Percentiles rank a stretch among this genome's conserved stretches.
These are phyloP conservation scores for Paraphysoderma sedebokerense DNA, from an alignment of 371 early-diverging fungal genomes.

Conservation along the genomic window DNA sequence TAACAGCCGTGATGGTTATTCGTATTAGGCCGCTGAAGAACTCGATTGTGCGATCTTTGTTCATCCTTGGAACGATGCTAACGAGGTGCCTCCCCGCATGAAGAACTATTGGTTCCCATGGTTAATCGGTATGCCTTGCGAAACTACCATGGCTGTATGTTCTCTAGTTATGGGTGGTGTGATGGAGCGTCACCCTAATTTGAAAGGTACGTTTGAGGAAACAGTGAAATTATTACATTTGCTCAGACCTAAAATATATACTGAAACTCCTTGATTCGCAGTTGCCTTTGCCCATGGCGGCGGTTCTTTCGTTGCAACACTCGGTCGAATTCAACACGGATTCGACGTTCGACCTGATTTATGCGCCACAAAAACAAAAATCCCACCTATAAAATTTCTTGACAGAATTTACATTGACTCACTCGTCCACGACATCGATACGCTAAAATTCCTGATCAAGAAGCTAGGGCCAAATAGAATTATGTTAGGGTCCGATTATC, in stretches of 20 bases:
- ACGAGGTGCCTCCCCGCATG: constrained; percentile 27
- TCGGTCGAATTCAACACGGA: constrained; percentile 49
- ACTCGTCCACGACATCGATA: constrained; percentile 48
- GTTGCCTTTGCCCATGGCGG: constrained; percentile 55
- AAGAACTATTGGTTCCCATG: constrained; percentile 60
- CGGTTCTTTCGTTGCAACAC: constrained; percentile 43
- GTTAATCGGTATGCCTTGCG: constrained; percentile 54
- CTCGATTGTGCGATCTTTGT: constrained; percentile 41
- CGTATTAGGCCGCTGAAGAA: constrained; percentile 35
- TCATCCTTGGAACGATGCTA: constrained; percentile 57
- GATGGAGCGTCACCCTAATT: constrained; percentile 39
- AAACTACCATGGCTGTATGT: constrained; percentile 47
- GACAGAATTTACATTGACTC: constrained; percentile 44
- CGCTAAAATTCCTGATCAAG: constrained; percentile 34
- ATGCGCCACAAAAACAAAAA: constrained; percentile 31
- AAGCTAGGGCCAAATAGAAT: constrained; percentile 44
- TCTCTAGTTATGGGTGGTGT: constrained; percentile 50
- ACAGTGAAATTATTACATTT: too few species aligned
- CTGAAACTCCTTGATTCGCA: too few species aligned
- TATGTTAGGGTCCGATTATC: constrained; percentile 48
- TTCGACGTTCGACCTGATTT: constrained; percentile 48
- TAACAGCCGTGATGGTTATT: background rate
- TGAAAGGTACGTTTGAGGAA: too few species aligned
- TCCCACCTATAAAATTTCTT: constrained; percentile 15
- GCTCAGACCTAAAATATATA: too few species aligned